phyloP scores from a whole-genome alignment of 345 rosid species.

The Rhodomyrtus tomentosa region DNA sequence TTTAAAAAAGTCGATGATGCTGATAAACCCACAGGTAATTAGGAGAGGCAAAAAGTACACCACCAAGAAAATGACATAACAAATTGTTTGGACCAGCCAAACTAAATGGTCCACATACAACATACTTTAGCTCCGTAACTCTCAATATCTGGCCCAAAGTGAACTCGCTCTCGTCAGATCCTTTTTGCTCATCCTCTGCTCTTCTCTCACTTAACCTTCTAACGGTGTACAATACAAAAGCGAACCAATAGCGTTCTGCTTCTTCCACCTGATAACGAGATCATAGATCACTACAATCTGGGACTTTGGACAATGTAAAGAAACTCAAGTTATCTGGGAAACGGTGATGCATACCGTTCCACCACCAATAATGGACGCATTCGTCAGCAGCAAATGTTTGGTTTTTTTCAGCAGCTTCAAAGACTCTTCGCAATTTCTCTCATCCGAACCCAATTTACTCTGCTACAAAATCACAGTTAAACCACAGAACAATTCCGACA shows the following conservation, averaged over 20 bases:
- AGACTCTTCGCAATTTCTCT: constrained; percentile 24
- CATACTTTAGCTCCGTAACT: constrained; percentile 67
- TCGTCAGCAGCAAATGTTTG: constrained; percentile 44
- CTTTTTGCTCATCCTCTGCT: constrained; percentile 14
- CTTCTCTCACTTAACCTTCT: constrained; percentile 45
- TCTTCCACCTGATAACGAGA: constrained; percentile 50
- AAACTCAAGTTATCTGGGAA: neutral
- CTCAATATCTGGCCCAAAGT: constrained; percentile 65
- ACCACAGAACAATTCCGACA: neutral
- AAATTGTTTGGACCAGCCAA: neutral
- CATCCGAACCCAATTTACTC: constrained; percentile 51
- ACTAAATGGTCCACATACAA: neutral
- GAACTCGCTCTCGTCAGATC: constrained; percentile 29
- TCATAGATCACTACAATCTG: neutral
- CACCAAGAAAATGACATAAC: neutral
- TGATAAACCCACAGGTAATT: constrained; percentile 14
- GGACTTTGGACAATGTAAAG: neutral
- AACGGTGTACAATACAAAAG: constrained; percentile 58
- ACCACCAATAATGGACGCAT: neutral
- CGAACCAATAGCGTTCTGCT: constrained; percentile 80
- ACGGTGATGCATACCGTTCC: neutral
- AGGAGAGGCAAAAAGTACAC: neutral
- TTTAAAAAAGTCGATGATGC: constrained; percentile 75
- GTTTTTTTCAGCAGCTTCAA: constrained; percentile 63
- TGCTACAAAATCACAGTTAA: constrained; percentile 12